These are phyloP conservation scores for Aspergillus sp. DNA, from an alignment of 2,329 filamentous ascomycete species.

Conservation along the genomic window DNA sequence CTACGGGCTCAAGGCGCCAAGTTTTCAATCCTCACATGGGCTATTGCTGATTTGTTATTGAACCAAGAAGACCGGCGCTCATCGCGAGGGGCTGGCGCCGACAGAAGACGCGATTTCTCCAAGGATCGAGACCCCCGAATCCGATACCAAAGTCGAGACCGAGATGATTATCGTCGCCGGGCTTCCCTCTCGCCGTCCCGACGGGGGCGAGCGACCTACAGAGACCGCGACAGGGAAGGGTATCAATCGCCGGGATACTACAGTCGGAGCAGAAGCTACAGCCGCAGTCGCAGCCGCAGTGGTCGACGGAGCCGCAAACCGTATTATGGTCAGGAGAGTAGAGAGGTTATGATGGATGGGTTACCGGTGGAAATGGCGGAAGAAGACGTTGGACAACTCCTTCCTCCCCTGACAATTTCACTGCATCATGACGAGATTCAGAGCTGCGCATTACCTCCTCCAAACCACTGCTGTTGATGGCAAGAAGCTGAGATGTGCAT, in stretches of 20 bases:
- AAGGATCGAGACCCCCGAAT: constrained; percentile 23
- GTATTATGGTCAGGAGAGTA: constrained; percentile 37
- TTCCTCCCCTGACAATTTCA: constrained; percentile 15
- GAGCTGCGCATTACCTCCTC: constrained; percentile 11
- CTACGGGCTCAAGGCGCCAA: constrained; percentile 9
- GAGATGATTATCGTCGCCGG: constrained; percentile 27
- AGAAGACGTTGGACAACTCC: constrained; percentile 42
- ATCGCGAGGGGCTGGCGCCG: constrained; percentile 29
- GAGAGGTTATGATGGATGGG: constrained; percentile 45
- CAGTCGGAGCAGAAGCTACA: constrained; percentile 30
- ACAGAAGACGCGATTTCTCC: constrained; percentile 30
- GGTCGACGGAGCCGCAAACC: constrained; percentile 31
- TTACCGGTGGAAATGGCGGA: constrained; percentile 42
- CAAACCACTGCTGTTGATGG: constrained; percentile 16
- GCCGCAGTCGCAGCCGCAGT: constrained; percentile 29
- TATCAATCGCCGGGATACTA: constrained; percentile 36
- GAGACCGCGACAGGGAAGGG: constrained; percentile 40
- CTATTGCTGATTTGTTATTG: constrained; percentile 30
- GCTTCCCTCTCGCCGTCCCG: constrained; percentile 28
- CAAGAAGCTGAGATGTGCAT: constrained; percentile 35
- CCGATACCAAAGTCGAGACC: constrained; percentile 26
- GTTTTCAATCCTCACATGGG: constrained; percentile 13
- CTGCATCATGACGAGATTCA: constrained; percentile 6
- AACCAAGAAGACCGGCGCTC: constrained; percentile 6
- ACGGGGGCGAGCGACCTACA: constrained; percentile 30